Conservation (phyloP, 2,329 filamentous ascomycete genomes). For the Aspergillus sclerotialis region DNA sequence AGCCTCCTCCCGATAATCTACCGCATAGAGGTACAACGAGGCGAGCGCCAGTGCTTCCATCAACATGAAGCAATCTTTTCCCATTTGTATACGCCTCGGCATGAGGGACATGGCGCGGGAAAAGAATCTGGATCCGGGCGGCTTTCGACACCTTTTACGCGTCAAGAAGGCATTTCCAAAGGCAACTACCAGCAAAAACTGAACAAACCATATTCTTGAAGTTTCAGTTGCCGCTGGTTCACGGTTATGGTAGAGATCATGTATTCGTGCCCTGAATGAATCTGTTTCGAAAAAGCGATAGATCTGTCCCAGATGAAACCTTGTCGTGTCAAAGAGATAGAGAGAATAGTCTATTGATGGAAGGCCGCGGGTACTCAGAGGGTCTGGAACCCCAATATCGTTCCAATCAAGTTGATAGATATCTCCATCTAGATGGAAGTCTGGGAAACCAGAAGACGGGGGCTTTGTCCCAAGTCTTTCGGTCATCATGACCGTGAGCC, state of each 20-base stretch:
- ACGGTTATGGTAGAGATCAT: slow-evolving; percentile 20
- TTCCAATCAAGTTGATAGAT: slow-evolving; percentile 21
- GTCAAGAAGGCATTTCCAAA: slow-evolving; percentile 12
- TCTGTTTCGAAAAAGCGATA: slow-evolving; percentile 11
- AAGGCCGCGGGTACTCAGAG: slow-evolving; percentile 16
- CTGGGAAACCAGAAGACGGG: slow-evolving; percentile 14
- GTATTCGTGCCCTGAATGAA: slow-evolving; percentile 13
- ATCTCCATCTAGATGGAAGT: slow-evolving; percentile 24
- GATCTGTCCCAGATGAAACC: slow-evolving; percentile 10
- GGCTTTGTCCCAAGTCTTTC: slow-evolving; percentile 14
- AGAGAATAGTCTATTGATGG: slow-evolving; percentile 11
- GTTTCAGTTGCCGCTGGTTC: slow-evolving; percentile 8
- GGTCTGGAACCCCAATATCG: background rate
- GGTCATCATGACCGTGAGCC: slow-evolving; percentile 16
- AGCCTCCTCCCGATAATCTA: slow-evolving; percentile 31
- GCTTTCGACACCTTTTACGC: slow-evolving; percentile 3
- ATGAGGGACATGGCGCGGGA: slow-evolving; percentile 24
- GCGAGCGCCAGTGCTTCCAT: slow-evolving; percentile 33
- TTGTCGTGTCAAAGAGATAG: slow-evolving; percentile 11
- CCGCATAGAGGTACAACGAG: slow-evolving; percentile 33
- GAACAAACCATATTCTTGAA: slow-evolving; percentile 20
- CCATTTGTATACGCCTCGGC: slow-evolving; percentile 28
- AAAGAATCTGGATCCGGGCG: slow-evolving; percentile 8
- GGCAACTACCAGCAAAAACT: slow-evolving; percentile 10
- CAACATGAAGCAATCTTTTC: slow-evolving; percentile 31